phyloP scores from a whole-genome alignment of 306 rosid species.

The Chamaecrista fasciculata region DNA sequence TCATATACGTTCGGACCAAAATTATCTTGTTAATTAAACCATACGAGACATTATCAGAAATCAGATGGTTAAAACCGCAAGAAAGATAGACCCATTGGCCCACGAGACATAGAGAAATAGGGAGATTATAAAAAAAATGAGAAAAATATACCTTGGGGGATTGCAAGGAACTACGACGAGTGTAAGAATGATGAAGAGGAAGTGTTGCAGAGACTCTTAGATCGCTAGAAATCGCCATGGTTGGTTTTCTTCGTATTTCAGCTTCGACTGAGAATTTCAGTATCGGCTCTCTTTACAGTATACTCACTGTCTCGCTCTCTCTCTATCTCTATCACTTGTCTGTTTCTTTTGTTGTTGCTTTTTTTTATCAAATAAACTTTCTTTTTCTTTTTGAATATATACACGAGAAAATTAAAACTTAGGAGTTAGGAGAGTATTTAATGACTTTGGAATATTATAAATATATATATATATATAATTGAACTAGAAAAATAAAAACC shows the following conservation, averaged over 20 bases:
- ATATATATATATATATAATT: no score
- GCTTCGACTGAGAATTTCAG: background rate
- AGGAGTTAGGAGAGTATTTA: no score
- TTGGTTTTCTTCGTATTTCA: slow-evolving; percentile 7
- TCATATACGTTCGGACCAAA: background rate
- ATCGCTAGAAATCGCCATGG: slow-evolving; percentile 73
- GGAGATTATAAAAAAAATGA: background rate
- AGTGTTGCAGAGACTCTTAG: slow-evolving; percentile 70
- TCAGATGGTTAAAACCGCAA: background rate
- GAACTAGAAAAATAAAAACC: no score
- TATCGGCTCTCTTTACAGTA: background rate
- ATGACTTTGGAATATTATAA: no score
- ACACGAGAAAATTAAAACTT: no score
- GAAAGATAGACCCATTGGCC: background rate
- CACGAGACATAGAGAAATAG: slow-evolving; percentile 4
- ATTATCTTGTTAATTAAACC: background rate
- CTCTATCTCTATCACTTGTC: background rate
- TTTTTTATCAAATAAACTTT: background rate
- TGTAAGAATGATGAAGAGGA: slow-evolving; percentile 52
- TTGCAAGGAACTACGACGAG: slow-evolving; percentile 46
- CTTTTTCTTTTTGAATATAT: background rate
- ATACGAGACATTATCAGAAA: background rate
- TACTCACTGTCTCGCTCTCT: background rate
- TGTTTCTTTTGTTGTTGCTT: background rate
- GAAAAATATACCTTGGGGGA: slow-evolving; percentile 56